Percentiles rank a stretch among this genome's conserved stretches.
Conservation (phyloP, 305 asterid genomes). For the Fraxinus sp. region DNA sequence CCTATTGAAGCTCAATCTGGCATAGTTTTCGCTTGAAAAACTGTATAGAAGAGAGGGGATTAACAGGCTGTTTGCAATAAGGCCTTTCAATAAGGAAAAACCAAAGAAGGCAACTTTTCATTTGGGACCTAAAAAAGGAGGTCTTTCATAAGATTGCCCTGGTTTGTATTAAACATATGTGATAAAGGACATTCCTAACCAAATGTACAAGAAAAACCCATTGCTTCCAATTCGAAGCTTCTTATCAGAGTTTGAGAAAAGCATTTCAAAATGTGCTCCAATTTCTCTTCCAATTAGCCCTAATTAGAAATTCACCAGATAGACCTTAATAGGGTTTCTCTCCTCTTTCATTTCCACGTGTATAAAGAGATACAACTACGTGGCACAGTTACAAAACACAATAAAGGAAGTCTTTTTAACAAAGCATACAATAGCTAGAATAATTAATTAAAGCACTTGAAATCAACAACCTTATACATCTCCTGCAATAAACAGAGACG, state of each 20-base stretch:
- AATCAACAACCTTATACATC: slow-evolving; percentile 63
- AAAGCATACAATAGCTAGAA: slow-evolving; percentile 1
- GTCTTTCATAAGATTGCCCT: not conserved
- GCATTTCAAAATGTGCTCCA: not conserved
- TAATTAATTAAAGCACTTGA: slow-evolving; percentile 5
- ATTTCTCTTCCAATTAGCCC: not conserved
- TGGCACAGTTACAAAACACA: not conserved
- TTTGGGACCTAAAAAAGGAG: not conserved
- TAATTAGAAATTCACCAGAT: not conserved
- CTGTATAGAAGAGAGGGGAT: not conserved
- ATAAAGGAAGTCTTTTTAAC: not conserved
- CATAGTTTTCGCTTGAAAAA: not conserved
- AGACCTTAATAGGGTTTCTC: not conserved
- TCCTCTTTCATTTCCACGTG: not conserved
- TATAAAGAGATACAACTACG: not conserved
- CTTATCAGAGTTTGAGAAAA: not conserved
- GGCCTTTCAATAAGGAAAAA: not conserved
- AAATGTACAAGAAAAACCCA: not conserved
- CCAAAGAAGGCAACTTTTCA: not conserved
- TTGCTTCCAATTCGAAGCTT: not conserved
- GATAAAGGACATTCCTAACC: not conserved
- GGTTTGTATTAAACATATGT: not conserved
- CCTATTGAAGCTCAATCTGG: not conserved
- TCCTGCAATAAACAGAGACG: slow-evolving; percentile 68
- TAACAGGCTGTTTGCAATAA: not conserved